phyloP scores from a whole-genome alignment of 768 basidiomycete genomes.

The Boletales sp. region DNA sequence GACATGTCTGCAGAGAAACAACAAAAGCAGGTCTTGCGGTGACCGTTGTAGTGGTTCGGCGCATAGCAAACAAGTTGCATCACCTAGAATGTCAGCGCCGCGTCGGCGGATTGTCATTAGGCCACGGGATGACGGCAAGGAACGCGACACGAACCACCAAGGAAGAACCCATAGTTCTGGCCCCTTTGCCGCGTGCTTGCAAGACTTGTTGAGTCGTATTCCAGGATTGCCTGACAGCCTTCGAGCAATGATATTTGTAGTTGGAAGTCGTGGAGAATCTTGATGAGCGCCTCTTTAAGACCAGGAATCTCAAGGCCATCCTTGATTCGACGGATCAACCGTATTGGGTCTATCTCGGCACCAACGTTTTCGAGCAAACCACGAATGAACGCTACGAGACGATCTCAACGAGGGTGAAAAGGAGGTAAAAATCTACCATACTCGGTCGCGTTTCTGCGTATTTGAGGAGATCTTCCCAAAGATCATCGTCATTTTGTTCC shows the following conservation, averaged over 20 bases:
- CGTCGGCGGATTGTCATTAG: background rate
- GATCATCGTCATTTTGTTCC: conserved; percentile 93
- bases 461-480: conserved; percentile 94
- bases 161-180: conserved; percentile 78
- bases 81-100: conserved; percentile 38
- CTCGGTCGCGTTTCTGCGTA: conserved; percentile 94
- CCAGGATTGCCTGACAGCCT: conserved; percentile 84
- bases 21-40: conserved; percentile 57
- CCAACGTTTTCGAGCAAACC: conserved; percentile 95
- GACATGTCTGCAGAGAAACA: conserved; percentile 87
- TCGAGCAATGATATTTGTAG: conserved; percentile 90
- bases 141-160: conserved; percentile 52
- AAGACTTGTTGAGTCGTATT: conserved; percentile 77
- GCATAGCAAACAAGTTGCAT: conserved; percentile 68
- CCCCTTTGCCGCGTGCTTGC: conserved; percentile 64
- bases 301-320: conserved; percentile 97
- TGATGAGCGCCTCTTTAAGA: conserved; percentile 89
- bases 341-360: conserved; percentile 91
- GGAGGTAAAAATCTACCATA: conserved; percentile 30
- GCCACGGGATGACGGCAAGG: background rate
- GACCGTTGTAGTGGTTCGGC: conserved; percentile 51
- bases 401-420: background rate
- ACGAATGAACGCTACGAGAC: conserved; percentile 76
- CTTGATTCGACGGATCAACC: conserved; percentile 90
- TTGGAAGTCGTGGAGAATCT: conserved; percentile 96